Base-by-base conservation (phyloP, 495 filamentous ascomycete genomes). In the Thermothielavioides terrestris region DNA sequence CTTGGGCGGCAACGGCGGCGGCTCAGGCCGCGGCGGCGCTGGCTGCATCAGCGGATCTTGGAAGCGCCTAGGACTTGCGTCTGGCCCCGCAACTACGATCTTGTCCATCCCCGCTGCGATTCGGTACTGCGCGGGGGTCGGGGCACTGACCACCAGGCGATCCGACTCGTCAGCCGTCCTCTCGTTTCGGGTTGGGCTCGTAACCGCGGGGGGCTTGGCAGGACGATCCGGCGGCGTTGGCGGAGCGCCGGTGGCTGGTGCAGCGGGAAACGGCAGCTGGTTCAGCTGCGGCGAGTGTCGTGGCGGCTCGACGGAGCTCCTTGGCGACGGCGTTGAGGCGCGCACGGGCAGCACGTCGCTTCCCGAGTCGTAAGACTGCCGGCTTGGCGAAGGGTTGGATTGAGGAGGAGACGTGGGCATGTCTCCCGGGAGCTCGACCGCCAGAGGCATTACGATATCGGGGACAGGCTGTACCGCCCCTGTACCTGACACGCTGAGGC, bases 1-100 rank as follows among this genome's bases (percentile, higher is more conserved):
- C 66, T 92, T 92, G 10, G 89, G 87, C 9, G 89, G 89, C 20
- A 91, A 59, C 0, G 89, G 89, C 28, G 89, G 89, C 0, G 88
- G 83, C 52, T 75, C 72, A 34, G 72, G 72, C 17, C 66, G 69
- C 35, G 66, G 50, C 57, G 50, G 82, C 69, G 57, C 64, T 54
- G 56, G 64, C 69, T 80, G 45, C 62, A 65, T 31, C 63, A 67
- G 28, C 43, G 74, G 69, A 25, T 68, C 64, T 20, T 61, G 71
- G 59, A 65, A 65, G 36, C 74, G 71, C 47, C 74, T 70, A 4
- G 75, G 73, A 43, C 76, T 71, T 40, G 83, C 80, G 60, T 84
- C 81, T 0, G 73, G 65, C 34, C 73, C 68, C 15, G 71, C 71
- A 43, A 86, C 74, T 17, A 72, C 68, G 46, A 81, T 86, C 59